Base-by-base conservation (phyloP, 1,284 basidiomycete genomes). In the Cutaneotrichosporon sp. region DNA sequence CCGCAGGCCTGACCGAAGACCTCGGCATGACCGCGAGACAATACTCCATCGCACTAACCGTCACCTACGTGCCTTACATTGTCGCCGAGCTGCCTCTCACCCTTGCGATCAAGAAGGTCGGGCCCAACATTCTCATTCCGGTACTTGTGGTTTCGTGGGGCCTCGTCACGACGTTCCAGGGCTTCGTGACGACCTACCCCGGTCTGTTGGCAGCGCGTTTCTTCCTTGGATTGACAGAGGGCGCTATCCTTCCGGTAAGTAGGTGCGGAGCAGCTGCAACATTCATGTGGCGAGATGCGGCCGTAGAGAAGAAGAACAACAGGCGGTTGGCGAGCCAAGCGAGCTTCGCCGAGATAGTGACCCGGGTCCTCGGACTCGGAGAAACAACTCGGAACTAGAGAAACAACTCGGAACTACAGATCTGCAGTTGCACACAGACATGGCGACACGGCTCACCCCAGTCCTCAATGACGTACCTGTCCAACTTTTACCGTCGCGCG, bases 171-270 rank as follows among this genome's bases (percentile, higher is more conserved):
- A 87, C 84, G 1, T 75, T 88, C 64, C 87, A 85, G 52, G 83
- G 84, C 13, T 76, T 88, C 58, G 84, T 82, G 16, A 74, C 83
- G 46, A 86, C 82, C 69, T 89, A 86, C 70, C 80, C 76, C 13
- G 87, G 87, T 16, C 79, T 89, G 1, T 61, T 89, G n/a, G 86
- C 85, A 0, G 84, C 89, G 31, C 83, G 88, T 4, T 80, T 89
- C 69, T 85, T 85, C 71, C 83, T 90, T 21, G 88, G 88, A 1
- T 69, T 87, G 0, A 87, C 85, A 67, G 88, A 89, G 80, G 87
- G 87, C 55, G 88, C 87, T 22, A 80, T 89, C 16, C 83, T 89
- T 16, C 87, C 87, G 4, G 87, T 87, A 21, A 21, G 60, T 40
- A 0, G 47, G 26, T 26, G 26, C 26, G 26, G 26, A 26, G 26